phyloP scores from a whole-genome alignment of 2,329 filamentous ascomycete genomes.

The Cercospora sojina region DNA sequence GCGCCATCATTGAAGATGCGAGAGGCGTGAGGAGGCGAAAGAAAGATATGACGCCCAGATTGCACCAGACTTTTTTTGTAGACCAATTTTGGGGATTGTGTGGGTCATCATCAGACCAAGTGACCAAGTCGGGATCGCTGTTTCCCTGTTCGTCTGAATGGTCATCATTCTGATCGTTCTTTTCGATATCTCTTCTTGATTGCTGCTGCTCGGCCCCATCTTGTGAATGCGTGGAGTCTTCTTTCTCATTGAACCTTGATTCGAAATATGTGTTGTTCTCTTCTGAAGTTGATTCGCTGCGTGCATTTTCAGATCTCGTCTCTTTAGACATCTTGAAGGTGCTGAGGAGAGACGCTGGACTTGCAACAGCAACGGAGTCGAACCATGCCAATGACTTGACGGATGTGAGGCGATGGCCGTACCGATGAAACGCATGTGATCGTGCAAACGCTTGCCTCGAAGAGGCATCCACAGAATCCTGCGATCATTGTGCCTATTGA shows the following conservation, averaged over 20 bases:
- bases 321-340: background rate
- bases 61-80: conserved; percentile 42
- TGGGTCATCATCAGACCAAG: conserved; percentile 40
- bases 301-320: background rate
- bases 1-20: conserved; percentile 63
- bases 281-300: background rate
- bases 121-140: background rate
- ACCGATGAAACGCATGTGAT: background rate
- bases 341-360: background rate
- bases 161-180: background rate
- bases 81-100: conserved; percentile 62
- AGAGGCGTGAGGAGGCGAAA: conserved; percentile 50
- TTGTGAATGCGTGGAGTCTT: background rate
- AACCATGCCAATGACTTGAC: background rate
- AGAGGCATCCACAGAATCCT: background rate
- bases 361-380: background rate
- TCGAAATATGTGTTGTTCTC: background rate
- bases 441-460: background rate
- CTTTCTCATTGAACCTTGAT: background rate
- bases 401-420: background rate
- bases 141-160: background rate
- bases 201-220: background rate
- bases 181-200: background rate
- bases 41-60: background rate
- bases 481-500: background rate